phyloP scores from a whole-genome alignment of 768 basidiomycete species.

The Panaeolus papilionaceus region DNA sequence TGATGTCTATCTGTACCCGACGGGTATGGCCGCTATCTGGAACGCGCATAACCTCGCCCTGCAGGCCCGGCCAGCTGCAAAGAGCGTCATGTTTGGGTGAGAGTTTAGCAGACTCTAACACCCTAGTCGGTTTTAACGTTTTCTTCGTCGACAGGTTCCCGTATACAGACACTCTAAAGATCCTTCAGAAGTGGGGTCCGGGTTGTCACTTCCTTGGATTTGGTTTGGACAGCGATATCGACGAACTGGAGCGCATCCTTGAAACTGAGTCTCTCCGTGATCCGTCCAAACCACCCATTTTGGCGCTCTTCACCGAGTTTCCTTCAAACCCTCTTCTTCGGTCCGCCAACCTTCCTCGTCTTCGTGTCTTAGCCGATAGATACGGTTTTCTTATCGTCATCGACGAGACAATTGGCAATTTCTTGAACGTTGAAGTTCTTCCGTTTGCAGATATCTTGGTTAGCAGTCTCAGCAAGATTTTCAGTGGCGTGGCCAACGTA shows the following conservation, averaged over 20 bases:
- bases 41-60: conserved; percentile 79
- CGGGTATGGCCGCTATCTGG: conserved; percentile 97
- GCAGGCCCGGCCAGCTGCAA: conserved; percentile 58
- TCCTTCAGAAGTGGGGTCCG: conserved; percentile 95
- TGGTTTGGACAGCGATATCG: conserved; percentile 79
- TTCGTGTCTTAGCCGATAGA: conserved; percentile 84
- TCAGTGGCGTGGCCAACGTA: conserved; percentile 93
- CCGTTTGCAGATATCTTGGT: conserved; percentile 89
- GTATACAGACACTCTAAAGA: conserved; percentile 94
- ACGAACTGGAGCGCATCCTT: conserved; percentile 71
- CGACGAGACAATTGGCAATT: conserved; percentile 95
- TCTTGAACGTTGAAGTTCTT: conserved; percentile 90
- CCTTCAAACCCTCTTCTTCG: conserved; percentile 94
- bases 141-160: conserved; percentile 70
- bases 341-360: conserved; percentile 76
- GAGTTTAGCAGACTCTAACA: conserved; percentile 30
- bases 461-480: conserved; percentile 92
- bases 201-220: conserved; percentile 90
- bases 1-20: conserved; percentile 88
- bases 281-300: conserved; percentile 61
- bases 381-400: conserved; percentile 88
- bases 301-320: conserved; percentile 91
- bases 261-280: conserved; percentile 45
- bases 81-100: conserved; percentile 95
- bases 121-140: conserved; percentile 6